Evolutionary conservation across 208 protist genomes (phyloP).

Genomic region (Herpetomonas samuelpessoai): DNA sequence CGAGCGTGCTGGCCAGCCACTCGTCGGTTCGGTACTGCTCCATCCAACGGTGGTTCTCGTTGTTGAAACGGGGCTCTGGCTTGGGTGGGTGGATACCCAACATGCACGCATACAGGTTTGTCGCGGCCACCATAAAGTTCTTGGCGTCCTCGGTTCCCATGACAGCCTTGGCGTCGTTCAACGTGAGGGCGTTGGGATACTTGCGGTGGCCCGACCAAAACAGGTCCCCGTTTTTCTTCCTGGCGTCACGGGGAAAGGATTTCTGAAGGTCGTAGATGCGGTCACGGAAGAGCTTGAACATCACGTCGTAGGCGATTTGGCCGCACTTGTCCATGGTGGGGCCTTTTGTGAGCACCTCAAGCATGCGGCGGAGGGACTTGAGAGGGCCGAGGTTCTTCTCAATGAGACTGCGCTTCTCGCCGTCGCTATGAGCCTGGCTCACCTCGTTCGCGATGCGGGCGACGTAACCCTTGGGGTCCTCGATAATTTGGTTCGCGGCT

Average conservation of each 20-base stretch:
- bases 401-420: constrained; percentile 72
- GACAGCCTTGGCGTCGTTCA: constrained; percentile 13
- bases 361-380: constrained; percentile 41
- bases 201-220: constrained; percentile 93
- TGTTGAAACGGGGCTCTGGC: constrained; percentile 80
- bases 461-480: constrained; percentile 68
- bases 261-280: constrained; percentile 97
- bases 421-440: constrained; percentile 45
- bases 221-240: constrained; percentile 89
- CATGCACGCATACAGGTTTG: constrained; percentile 86
- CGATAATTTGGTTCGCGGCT: constrained; percentile 75
- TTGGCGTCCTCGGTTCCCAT: constrained; percentile 33
- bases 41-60: constrained; percentile 84
- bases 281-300: constrained; percentile 96
- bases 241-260: constrained; percentile 96
- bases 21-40: constrained; percentile 60
- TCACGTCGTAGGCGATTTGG: constrained; percentile 91
- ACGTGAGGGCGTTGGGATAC: constrained; percentile 67
- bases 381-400: constrained; percentile 73
- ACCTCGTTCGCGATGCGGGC: constrained; percentile 67
- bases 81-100: constrained; percentile 83
- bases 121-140: constrained; percentile 71
- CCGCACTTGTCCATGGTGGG: constrained; percentile 94
- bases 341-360: constrained; percentile 47
- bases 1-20: constrained; percentile 50